These are phyloP conservation scores for Penicillium sp. DNA, from an alignment of 2,329 filamentous ascomycete genomes.

Conservation along the genomic window DNA sequence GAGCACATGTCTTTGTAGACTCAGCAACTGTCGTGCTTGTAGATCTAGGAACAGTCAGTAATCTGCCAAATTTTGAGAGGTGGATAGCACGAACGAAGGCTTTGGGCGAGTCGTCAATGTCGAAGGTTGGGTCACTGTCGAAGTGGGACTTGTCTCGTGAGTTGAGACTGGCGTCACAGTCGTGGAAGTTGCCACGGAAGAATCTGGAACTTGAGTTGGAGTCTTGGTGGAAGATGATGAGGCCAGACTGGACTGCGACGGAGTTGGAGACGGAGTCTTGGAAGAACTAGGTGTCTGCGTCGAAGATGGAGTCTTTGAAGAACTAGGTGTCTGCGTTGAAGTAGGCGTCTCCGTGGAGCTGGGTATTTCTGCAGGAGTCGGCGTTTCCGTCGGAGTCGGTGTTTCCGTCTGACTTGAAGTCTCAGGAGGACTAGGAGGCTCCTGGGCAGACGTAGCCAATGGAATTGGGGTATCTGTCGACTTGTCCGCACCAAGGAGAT, in stretches of 20 bases:
- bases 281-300: background rate
- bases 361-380: background rate
- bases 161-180: background rate
- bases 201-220: background rate
- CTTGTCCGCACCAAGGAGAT: background rate
- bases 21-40: background rate
- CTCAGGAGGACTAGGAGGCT: background rate
- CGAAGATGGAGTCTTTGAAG: background rate
- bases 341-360: background rate
- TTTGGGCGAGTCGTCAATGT: background rate
- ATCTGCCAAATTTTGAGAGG: too few species aligned
- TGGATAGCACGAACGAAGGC: background rate
- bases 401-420: background rate
- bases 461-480: background rate
- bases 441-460: background rate
- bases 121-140: background rate
- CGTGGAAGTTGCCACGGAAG: background rate
- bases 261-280: too few species aligned
- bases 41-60: background rate
- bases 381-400: background rate
- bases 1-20: conserved; percentile 21
- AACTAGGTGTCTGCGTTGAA: background rate
- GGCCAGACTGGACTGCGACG: too few species aligned
- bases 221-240: background rate
- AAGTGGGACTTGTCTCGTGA: background rate